Base-by-base conservation (phyloP, 257 asterid species). In the Verbascum thapsus region DNA sequence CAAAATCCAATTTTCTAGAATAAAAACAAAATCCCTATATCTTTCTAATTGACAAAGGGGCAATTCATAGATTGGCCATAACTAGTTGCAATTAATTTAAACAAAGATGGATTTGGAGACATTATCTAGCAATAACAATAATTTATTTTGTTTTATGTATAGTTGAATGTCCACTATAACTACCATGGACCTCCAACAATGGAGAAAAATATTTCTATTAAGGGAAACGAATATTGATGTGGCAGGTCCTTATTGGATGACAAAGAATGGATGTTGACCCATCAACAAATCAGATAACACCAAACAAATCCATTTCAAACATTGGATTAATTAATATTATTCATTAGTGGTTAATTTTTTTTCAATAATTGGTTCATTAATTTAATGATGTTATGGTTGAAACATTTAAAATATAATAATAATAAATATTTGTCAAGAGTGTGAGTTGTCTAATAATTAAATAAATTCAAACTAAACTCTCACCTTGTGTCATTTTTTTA, bases 201-300 rank as follows among this genome's bases (percentile, higher is more conserved):
- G n/a, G n/a, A n/a, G 38, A 48, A n/a, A 53, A 38, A 35, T 50
- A 54, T 30, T 38, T 42, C 39, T 17, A 61, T 48, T 61, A 48
- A 68, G 66, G 71, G 72, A 37, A 11, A 75, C 61, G 71, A 75
- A 70, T 66, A 74, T 75, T 66, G 53, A 70, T 70, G 63, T 75
- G 76, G 76, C 69, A 70, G 70, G 73, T 74, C 41, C 35, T 53
- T 47, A 41, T 57, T 61, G 51, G 57, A 22, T 81, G 87, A 83
- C 81, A 74, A 41, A 71, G 74, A 74, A 71, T 56, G 70, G 91
- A 84, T 79, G 85, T 81, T 76, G 88, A 81, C 78, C 74, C 69
- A 70, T 78, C 81, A 84, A 84, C 85, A 76, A 81, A 81, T 58
- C 66, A 57, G 81, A 78, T 78, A 79, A 84, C 63, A 74, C 75